phyloP scores from a whole-genome alignment of 2,329 filamentous ascomycete genomes.

The Harringtonia aguacate region DNA sequence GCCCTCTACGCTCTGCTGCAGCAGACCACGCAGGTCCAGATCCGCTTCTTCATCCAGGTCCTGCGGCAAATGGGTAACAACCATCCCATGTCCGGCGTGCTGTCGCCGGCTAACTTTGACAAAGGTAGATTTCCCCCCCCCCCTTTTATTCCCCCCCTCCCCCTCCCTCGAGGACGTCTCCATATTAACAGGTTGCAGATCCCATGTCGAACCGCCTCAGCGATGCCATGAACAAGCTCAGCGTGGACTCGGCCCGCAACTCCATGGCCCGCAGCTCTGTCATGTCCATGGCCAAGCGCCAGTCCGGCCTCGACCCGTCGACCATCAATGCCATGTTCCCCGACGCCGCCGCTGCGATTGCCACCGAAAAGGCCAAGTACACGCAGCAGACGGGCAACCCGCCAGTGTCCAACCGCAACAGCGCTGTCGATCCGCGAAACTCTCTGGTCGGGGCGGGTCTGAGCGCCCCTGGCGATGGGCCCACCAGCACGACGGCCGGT shows the following conservation, averaged over 20 bases:
- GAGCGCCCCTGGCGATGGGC: slow-evolving; percentile 53
- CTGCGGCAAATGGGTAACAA: slow-evolving; percentile 98
- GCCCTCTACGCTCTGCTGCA: slow-evolving; percentile 91
- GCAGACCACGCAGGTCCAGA: slow-evolving; percentile 97
- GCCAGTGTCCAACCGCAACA: slow-evolving; percentile 88
- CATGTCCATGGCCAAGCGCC: slow-evolving; percentile 72
- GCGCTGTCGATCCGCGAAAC: slow-evolving; percentile 64
- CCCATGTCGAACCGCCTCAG: slow-evolving; percentile 93
- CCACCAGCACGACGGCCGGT: slow-evolving; percentile 48
- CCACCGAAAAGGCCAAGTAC: slow-evolving; percentile 95
- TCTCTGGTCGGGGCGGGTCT: slow-evolving; percentile 70
- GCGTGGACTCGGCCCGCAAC: slow-evolving; percentile 75
- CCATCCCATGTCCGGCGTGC: slow-evolving; percentile 89
- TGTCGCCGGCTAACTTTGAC: slow-evolving; percentile 93
- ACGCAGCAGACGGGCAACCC: slow-evolving; percentile 88
- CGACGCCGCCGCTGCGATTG: slow-evolving; percentile 95
- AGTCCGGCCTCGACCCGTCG: slow-evolving; percentile 84
- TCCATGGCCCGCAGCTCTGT: slow-evolving; percentile 74
- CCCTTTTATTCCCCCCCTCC: slow-evolving; percentile 3
- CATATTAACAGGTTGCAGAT: slow-evolving; percentile 43
- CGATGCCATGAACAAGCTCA: slow-evolving; percentile 94
- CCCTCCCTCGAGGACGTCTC: neutral
- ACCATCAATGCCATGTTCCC: slow-evolving; percentile 99
- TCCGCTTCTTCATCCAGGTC: slow-evolving; percentile 97
- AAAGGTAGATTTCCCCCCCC: slow-evolving; percentile 50